Evolutionary conservation across 352 stramenopile genomes (phyloP), one percentile per base, ranked within the genome.

Genomic region (Phytophthora cryptogea): DNA sequence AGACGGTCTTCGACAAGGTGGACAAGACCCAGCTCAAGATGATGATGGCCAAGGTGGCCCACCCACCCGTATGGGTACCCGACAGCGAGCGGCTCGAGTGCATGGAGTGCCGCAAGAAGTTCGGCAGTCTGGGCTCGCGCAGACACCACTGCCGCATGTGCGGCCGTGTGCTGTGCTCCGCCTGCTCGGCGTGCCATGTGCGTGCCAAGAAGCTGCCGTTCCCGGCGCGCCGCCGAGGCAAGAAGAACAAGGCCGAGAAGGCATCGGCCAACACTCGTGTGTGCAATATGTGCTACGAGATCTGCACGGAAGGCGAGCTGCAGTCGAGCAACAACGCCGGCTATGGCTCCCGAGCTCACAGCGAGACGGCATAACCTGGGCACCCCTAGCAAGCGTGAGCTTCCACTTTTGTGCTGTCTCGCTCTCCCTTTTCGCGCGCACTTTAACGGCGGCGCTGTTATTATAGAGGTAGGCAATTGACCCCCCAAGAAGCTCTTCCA

Each of bases 221-320:
- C 41, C 43, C 50, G 49, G 72, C 73, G 14, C 77, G 66, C 40
- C 64, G 81, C 48, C 74, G 70, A 26, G 65, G 69, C 42, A 90
- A 87, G 59, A 80, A 84, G 59, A 79, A 83, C 52, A 69, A 87
- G 57, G 54, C 67, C 3, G 67, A 74, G 31, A 80, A 71, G 53
- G 65, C 41, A 60, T 61, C 58, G 36, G 78, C 83, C 54, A 85
- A 83, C 44, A 74, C 76, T 45, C 84, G 84, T 42, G 77, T 90
- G 45, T 94, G 84, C 62, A 86, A 78, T 33, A 83, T 80, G 68
- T 94, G 84, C 66, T 82, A 83, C 53, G 78, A 88, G 32, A 75
- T 83, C 50, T 78, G 64, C 59, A 54, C 32, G 39, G 72, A 84
- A 17, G 59, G 55, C 40, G 62, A 56, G 11, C 27, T 59, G 35